Base-by-base conservation (phyloP, 2,329 filamentous ascomycete genomes). In the Aschersonia sp. region DNA sequence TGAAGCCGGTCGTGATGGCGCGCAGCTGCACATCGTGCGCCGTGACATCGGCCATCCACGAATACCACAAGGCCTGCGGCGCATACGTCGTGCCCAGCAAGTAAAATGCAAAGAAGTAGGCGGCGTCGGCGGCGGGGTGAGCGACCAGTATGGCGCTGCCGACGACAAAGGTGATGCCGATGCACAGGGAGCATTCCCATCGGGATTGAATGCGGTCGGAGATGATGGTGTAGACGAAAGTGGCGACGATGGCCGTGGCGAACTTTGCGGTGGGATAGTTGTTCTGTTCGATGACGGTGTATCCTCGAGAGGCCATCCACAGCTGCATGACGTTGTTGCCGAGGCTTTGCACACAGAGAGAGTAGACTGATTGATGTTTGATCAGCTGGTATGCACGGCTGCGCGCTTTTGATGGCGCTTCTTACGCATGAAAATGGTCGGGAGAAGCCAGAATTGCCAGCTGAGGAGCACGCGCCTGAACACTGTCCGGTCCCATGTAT, bases 361-460 rank as follows among this genome's bases (percentile, higher is more conserved):
- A 70, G 52, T 70, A 70, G 1, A 70, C 53, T 56, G n/a, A 4
- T 1, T 1, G 10, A 5, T 1, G 6, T 12, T 38, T 52, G 3
- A 53, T 20, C 20, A 20, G 20, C 20, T 20, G 20, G 20, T 20
- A 20, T 20, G 20, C 20, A 20, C 20, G 20, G 50, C 20, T 10
- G 9, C 10, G 10, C 6, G 5, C 7, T 38, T 5, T 3, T 30
- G 35, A 4, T 0, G 2, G n/a, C 29, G 2, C 2, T 3, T 1
- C 40, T 5, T 52, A 66, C 65, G 58, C 68, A 71, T 70, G 54
- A 71, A 70, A 5, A 70, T 64, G 1, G 64, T 59, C 0, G 68
- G 68, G 1, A 71, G 56, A 1, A 70, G 57, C 54, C 65, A 71
- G 49, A 70, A 70, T 45, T 71, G 68, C 68, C 68, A 71, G 53